Conservation (phyloP, 495 filamentous ascomycete species). For the Penicillium diatomitis region DNA sequence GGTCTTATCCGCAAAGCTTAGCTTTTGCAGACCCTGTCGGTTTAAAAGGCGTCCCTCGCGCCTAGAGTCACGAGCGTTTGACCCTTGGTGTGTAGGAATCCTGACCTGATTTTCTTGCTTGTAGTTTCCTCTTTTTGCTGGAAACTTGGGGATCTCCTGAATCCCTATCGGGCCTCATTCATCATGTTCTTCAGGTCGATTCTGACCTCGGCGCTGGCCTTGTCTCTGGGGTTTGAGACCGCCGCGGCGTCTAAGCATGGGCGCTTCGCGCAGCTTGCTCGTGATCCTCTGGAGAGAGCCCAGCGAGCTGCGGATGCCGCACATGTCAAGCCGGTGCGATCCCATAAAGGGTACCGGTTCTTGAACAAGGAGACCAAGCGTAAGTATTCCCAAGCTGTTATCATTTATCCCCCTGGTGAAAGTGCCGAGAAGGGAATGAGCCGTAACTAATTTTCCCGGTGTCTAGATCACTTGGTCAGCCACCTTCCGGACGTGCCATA, state of each 20-base stretch:
- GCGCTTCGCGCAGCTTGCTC: constrained; percentile 49
- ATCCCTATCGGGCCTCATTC: neutral
- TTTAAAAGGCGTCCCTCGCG: no score
- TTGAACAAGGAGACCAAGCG: constrained; percentile 26
- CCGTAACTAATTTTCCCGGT: no score
- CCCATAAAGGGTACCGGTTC: constrained; percentile 27
- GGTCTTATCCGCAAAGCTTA: no score
- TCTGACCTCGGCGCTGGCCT: constrained; percentile 21
- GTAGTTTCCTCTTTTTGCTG: no score
- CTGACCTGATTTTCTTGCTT: neutral
- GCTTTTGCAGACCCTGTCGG: no score
- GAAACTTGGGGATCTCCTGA: neutral
- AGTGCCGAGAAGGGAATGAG: no score
- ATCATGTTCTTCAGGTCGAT: constrained; percentile 25
- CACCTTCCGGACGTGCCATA: constrained; percentile 65
- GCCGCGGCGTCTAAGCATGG: constrained; percentile 21
- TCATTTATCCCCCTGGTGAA: no score
- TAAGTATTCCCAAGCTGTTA: constrained; percentile 9
- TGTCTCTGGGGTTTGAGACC: constrained; percentile 20
- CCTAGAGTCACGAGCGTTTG: no score
- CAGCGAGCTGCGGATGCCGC: constrained; percentile 61
- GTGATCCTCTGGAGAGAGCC: constrained; percentile 72
- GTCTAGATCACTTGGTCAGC: constrained; percentile 53
- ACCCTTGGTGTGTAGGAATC: neutral
- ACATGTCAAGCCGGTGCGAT: constrained; percentile 5